These are phyloP conservation scores for Achaetomiella virescens DNA, from an alignment of 495 filamentous ascomycete genomes.

Conservation along the genomic window DNA sequence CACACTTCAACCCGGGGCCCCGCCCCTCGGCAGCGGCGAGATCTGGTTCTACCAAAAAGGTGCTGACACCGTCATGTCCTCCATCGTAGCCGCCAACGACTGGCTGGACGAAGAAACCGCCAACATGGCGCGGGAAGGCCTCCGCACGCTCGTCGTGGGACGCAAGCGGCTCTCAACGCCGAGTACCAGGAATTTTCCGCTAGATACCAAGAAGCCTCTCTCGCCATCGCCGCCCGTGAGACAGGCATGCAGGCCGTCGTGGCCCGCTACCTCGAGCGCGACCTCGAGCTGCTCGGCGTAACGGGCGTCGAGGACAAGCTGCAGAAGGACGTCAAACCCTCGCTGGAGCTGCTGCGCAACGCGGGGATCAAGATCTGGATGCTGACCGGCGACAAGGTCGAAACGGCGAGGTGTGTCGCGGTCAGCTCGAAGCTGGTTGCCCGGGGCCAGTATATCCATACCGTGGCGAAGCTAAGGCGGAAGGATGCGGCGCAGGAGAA, in stretches of 20 bases:
- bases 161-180: constrained; percentile 67
- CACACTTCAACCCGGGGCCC: constrained; percentile 35
- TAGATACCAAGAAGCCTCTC: constrained; percentile 70
- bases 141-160: constrained; percentile 91
- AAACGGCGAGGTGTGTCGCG: constrained; percentile 94
- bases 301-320: constrained; percentile 97
- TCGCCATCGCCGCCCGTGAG: constrained; percentile 75
- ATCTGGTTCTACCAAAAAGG: constrained; percentile 99
- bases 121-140: constrained; percentile 96
- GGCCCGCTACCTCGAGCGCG: constrained; percentile 72
- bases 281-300: constrained; percentile 88
- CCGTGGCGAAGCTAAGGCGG: constrained; percentile 72
- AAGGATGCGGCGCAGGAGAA: constrained; percentile 77
- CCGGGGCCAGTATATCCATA: constrained; percentile 92
- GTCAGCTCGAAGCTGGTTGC: constrained; percentile 92
- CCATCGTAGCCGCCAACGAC: constrained; percentile 90
- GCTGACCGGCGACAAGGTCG: constrained; percentile 98
- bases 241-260: constrained; percentile 72
- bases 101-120: constrained; percentile 98
- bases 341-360: constrained; percentile 89
- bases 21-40: constrained; percentile 52
- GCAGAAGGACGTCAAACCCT: constrained; percentile 90
- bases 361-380: constrained; percentile 99
- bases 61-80: constrained; percentile 93
- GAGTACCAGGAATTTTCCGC: constrained; percentile 75